Evolutionary conservation across 352 stramenopile species (phyloP).

Genomic region (Phytophthora parvispora): DNA sequence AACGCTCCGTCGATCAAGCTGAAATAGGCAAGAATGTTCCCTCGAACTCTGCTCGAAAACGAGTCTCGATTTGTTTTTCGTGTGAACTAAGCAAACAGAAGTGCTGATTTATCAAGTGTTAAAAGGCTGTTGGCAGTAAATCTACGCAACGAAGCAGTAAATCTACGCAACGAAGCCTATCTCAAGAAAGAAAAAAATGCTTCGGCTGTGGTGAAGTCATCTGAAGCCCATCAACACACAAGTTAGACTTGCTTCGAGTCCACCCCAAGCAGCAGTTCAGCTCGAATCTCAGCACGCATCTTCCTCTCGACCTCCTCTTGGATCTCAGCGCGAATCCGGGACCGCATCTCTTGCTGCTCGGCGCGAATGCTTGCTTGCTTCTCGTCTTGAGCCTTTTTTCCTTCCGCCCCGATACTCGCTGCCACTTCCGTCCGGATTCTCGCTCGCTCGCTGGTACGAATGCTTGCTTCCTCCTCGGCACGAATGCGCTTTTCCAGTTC

Average conservation of each 20-base stretch:
- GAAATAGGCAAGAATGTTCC: too few species aligned
- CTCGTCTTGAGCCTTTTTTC: not conserved
- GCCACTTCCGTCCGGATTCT: constrained; percentile 15
- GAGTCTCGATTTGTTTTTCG: too few species aligned
- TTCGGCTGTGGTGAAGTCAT: not conserved
- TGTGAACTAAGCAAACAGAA: too few species aligned
- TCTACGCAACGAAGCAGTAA: not conserved
- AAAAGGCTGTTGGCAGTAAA: not conserved
- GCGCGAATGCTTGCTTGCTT: not conserved
- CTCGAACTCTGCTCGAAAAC: too few species aligned
- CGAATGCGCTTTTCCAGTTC: constrained; percentile 14
- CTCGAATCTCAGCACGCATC: constrained; percentile 18
- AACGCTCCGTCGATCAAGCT: too few species aligned
- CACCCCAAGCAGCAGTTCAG: constrained; percentile 11
- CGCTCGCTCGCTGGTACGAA: constrained; percentile 6
- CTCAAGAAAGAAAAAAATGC: not conserved
- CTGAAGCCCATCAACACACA: not conserved
- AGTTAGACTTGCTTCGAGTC: not conserved
- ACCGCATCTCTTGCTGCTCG: constrained; percentile 5
- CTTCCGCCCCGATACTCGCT: constrained; percentile 4
- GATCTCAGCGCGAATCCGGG: constrained; percentile 13
- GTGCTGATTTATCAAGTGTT: too few species aligned
- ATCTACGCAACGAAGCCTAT: not conserved
- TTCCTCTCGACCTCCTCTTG: constrained; percentile 8
- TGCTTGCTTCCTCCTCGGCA: constrained; percentile 15